Base-by-base conservation (phyloP, 2,329 filamentous ascomycete genomes). In the Fusarium brachygibbosum region DNA sequence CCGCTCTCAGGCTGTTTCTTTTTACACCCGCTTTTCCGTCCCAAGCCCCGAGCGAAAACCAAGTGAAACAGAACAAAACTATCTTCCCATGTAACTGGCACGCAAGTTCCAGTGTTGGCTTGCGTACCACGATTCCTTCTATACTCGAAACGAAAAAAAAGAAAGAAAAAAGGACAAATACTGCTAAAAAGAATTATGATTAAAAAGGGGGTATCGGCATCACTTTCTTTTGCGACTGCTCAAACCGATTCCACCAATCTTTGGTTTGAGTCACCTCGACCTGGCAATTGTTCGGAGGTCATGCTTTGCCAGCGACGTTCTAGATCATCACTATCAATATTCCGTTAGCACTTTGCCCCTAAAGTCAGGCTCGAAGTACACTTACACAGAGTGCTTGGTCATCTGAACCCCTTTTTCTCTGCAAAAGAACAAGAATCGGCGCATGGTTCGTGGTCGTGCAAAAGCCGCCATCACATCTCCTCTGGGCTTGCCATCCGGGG, bases 391-490 rank as follows among this genome's bases (percentile, higher is more conserved):
- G 2, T 75, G 76, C 69, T 82, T 81, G 3, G 79, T 72, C 46
- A 86, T 64, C 41, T 72, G 76, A 9, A 87, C 73, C 1, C 79
- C 80, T 75, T 81, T 82, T 66, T 79, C 79, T 60, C 79, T 77
- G 38, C 83, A 79, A 59, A 87, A 86, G 21, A 74, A 70, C 46
- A 88, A 73, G 66, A 88, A 86, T 4, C 86, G 79, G 58, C 80
- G 78, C 78, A 87, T 85, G 7, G 86, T 87, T 21, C 84, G 79
- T 68, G 82, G 80, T 8, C 86, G 76, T 74, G 86, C 85, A 69
- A 88, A 88, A 56, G 80, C 76, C 9, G 82, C 84, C 66, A 88
- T 78, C 4, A 88, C 73, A 42, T 85, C 79, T 4, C 84, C 84
- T 8, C 83, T 76, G 12, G 76, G 75, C 42, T 78, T 72, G 13